Base-by-base conservation (phyloP, 2,329 filamentous ascomycete species). In the Shiraia sp. region DNA sequence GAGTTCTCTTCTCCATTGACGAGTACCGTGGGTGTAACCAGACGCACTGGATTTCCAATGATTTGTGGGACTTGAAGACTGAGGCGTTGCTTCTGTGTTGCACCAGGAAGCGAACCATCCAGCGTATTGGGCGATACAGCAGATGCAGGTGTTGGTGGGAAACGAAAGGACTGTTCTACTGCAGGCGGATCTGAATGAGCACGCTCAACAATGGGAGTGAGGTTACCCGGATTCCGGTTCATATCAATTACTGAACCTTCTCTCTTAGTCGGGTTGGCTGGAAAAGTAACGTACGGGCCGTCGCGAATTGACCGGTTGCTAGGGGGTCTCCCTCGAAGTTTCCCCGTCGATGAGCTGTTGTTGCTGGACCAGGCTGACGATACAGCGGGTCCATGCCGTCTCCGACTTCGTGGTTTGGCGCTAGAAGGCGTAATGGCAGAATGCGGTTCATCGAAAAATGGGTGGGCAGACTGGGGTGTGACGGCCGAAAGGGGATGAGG, bases 351-450 rank as follows among this genome's bases (percentile, higher is more conserved):
- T 10, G 82, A 76, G 27, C 78, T 75, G 12, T 80, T 80, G 44
- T 79, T 81, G 49, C 82, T 82, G 40, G 86, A 83, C 91, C 91
- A 96, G 1, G 91, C 91, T 8, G 90, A 96, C 1, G 90, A 96
- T 0, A 96, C 89, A 6, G 88, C 90, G 0, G 90, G 87, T 0
- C 90, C 90, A 64, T 95, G 87, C 3, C 88, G 81, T 40, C 85
- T 77, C 40, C 79, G 69, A 5, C 75, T 68, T 44, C 79, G 69
- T 49, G 77, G 84, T 25, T 69, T 68, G 10, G 69, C 61, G 32
- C 66, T 65, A 37, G 79, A 82, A 1, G 86, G 83, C 3, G 85
- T 87, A n/a, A 88, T 75, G 3, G 88, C 87, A 1, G 89, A 90
- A 34, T 79, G 83, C 8, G 88, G 86, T 49, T 89, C 86, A 32